Evolutionary conservation across 2,329 filamentous ascomycete genomes (phyloP).

Genomic region (Rugonectria rugulosa): DNA sequence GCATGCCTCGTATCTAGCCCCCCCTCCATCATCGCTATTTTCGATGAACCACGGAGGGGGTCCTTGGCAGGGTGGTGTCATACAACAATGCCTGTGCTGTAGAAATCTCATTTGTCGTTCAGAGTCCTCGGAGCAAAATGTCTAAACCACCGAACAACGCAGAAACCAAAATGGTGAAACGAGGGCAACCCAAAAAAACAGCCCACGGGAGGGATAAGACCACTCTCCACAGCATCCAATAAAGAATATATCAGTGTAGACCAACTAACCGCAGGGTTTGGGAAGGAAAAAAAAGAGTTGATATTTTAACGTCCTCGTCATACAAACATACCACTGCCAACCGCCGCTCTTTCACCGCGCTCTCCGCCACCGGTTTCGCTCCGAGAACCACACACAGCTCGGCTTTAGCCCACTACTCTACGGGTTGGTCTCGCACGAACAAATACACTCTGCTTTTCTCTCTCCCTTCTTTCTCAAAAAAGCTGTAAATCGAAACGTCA

Average conservation of each 20-base stretch:
- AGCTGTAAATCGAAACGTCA: no score
- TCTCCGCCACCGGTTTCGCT: constrained; percentile 20
- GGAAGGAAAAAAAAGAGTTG: no score
- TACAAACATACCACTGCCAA: constrained; percentile 4
- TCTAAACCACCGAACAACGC: background rate
- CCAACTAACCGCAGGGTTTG: no score
- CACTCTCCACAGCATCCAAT: constrained; percentile 1
- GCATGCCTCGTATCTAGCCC: no score
- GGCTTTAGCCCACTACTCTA: constrained; percentile 15
- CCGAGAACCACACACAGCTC: constrained; percentile 10
- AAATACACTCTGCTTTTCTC: background rate
- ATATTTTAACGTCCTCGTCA: constrained; percentile 16
- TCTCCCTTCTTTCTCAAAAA: background rate
- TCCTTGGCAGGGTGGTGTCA: no score
- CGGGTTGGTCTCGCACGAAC: no score
- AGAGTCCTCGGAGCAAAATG: no score
- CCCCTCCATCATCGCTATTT: no score
- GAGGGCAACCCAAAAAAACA: no score
- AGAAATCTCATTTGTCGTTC: background rate
- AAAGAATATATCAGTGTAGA: no score
- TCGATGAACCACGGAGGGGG: no score
- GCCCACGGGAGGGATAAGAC: constrained; percentile 1
- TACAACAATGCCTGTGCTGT: background rate
- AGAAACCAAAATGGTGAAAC: background rate
- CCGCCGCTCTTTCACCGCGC: constrained; percentile 7